Percentiles rank a stretch among this genome's conserved stretches.
Evolutionary conservation across 1,284 basidiomycete genomes (phyloP).

Genomic region (Ceraceosorus bombacis): DNA sequence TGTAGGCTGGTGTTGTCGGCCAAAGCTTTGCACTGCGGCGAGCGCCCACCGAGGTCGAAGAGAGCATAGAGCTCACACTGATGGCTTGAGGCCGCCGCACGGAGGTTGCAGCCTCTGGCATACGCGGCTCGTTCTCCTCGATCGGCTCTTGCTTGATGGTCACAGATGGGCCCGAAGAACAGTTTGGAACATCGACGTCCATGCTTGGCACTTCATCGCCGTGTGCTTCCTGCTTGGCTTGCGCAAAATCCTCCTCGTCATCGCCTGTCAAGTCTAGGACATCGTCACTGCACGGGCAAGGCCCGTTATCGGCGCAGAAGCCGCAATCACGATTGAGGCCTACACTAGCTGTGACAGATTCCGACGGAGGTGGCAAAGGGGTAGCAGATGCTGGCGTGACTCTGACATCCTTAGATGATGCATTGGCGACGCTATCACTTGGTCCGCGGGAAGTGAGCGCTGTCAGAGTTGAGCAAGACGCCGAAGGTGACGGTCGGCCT

Average conservation of each 20-base stretch:
- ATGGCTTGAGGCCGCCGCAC: not conserved
- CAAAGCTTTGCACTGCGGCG: no score
- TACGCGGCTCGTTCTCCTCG: not conserved
- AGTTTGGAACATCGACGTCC: no score
- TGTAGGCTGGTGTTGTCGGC: no score
- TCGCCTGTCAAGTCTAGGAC: slow-evolving; percentile 12
- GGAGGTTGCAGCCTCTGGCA: not conserved
- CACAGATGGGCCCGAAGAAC: not conserved
- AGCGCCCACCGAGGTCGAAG: not conserved
- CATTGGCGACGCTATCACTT: no score
- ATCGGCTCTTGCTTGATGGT: slow-evolving; percentile 6
- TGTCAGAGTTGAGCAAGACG: no score
- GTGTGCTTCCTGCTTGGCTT: not conserved
- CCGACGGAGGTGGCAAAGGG: no score
- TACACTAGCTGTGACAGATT: no score
- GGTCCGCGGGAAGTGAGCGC: no score
- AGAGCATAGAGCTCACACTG: slow-evolving; percentile 2
- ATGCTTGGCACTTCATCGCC: no score
- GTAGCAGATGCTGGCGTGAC: no score
- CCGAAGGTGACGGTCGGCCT: no score
- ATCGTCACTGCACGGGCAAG: slow-evolving; percentile 15
- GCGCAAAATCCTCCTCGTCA: not conserved
- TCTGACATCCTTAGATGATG: no score
- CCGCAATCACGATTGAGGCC: slow-evolving; percentile 16
- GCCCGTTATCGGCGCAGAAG: slow-evolving; percentile 15